Evolutionary conservation across 768 basidiomycete species (phyloP).

Genomic region (Phaffia tasmanica): DNA sequence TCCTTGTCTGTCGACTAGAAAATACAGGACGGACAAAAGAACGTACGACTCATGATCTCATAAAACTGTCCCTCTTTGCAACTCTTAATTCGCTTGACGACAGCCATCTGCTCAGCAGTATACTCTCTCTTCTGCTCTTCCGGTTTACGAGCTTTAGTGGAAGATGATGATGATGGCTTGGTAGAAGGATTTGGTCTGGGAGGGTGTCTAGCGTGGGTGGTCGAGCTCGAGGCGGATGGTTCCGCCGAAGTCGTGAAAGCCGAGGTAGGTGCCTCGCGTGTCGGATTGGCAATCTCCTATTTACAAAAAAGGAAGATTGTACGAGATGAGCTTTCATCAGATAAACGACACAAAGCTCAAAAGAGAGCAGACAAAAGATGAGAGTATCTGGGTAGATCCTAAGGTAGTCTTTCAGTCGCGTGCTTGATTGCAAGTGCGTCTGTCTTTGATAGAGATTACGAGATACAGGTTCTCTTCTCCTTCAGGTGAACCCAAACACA

Average conservation of each 20-base stretch:
- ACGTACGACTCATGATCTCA: constrained; percentile 57
- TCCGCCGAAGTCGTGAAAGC: constrained; percentile 7
- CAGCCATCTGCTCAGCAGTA: constrained; percentile 65
- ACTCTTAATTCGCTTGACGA: constrained; percentile 71
- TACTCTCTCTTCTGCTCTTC: constrained; percentile 60
- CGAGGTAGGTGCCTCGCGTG: constrained; percentile 1
- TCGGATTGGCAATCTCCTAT: constrained; percentile 11
- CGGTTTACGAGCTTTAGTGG: not conserved
- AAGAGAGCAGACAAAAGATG: too few species aligned
- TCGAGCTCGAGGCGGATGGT: constrained; percentile 7
- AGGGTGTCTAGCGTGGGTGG: constrained; percentile 18
- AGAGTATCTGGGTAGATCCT: too few species aligned
- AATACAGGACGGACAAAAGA: not conserved
- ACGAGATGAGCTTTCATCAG: too few species aligned
- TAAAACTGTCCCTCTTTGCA: constrained; percentile 90
- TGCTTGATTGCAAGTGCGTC: too few species aligned
- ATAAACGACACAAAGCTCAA: too few species aligned
- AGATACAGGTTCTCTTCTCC: too few species aligned
- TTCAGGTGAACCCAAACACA: too few species aligned
- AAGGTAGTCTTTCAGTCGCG: too few species aligned
- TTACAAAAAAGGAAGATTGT: not conserved
- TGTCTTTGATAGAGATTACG: too few species aligned
- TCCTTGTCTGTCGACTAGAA: not conserved
- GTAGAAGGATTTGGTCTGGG: constrained; percentile 1
- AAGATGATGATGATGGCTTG: not conserved